Conservation (phyloP, 371 early-diverging fungal species). For the Mucor mucedo region DNA sequence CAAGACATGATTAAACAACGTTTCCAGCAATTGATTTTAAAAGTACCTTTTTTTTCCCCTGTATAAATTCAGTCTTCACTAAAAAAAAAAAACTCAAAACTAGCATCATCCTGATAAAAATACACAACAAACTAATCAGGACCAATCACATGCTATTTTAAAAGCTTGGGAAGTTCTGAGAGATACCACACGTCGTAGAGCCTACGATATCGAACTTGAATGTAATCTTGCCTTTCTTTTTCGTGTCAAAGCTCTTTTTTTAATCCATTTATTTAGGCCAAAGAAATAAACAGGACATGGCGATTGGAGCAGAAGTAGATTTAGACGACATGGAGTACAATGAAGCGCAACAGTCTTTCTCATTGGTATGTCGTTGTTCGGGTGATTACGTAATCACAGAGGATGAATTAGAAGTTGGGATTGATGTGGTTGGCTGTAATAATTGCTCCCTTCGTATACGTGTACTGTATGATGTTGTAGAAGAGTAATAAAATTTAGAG, state of each 20-base stretch:
- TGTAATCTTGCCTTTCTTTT: slow-evolving; percentile 19
- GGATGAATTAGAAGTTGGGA: slow-evolving; percentile 53
- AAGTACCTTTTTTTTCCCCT: slow-evolving; percentile 28
- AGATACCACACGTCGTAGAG: slow-evolving; percentile 36
- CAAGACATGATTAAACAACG: slow-evolving; percentile 49
- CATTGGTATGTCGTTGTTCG: slow-evolving; percentile 58
- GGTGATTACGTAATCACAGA: slow-evolving; percentile 58
- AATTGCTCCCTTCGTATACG: slow-evolving; percentile 59
- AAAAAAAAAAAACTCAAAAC: neutral
- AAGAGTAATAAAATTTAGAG: slow-evolving; percentile 21
- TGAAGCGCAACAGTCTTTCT: slow-evolving; percentile 33
- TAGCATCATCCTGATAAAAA: slow-evolving; percentile 62
- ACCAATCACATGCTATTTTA: slow-evolving; percentile 40
- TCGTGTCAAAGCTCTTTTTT: neutral
- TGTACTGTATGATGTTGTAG: slow-evolving; percentile 57
- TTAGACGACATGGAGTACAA: slow-evolving; percentile 52
- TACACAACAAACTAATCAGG: slow-evolving; percentile 1
- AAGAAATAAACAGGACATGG: slow-evolving; percentile 27
- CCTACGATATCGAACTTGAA: slow-evolving; percentile 49
- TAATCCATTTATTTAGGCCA: slow-evolving; percentile 19
- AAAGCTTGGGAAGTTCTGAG: slow-evolving; percentile 55
- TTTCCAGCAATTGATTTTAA: slow-evolving; percentile 53
- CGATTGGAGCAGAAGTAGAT: slow-evolving; percentile 52
- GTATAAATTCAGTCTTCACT: neutral
- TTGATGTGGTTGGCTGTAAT: slow-evolving; percentile 55